phyloP scores from a whole-genome alignment of 2,329 filamentous ascomycete genomes.

The Penicillium sp. region DNA sequence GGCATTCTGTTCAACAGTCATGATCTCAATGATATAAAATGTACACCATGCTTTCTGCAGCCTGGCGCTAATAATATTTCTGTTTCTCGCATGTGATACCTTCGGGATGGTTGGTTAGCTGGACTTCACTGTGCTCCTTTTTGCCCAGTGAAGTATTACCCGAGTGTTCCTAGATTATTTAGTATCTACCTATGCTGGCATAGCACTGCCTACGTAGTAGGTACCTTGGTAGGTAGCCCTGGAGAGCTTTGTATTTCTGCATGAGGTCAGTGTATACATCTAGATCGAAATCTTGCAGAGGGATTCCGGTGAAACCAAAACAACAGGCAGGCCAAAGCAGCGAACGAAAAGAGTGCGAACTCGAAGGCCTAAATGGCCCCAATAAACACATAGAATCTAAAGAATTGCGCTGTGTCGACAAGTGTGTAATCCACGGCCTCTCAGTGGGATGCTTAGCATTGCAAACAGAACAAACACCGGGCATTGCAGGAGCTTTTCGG shows the following conservation, averaged over 20 bases:
- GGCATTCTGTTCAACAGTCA: conserved; percentile 24
- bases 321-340: not conserved
- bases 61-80: conserved; percentile 6
- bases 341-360: not conserved
- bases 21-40: conserved; percentile 29
- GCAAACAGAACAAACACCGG: conserved; percentile 39
- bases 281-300: not conserved
- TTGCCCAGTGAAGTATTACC: not conserved
- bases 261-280: not conserved
- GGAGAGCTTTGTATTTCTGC: not conserved
- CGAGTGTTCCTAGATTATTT: not conserved
- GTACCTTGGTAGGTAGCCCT: not conserved
- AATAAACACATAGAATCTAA: not conserved
- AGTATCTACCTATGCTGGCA: no score
- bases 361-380: not conserved
- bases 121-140: not conserved
- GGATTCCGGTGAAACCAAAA: not conserved
- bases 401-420: not conserved
- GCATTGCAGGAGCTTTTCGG: conserved; percentile 19
- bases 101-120: not conserved
- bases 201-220: not conserved
- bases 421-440: conserved; percentile 14
- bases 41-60: conserved; percentile 14
- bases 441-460: conserved; percentile 12
- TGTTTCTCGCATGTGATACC: not conserved